Conservation (phyloP, 1,284 basidiomycete genomes). For the Ceratorhiza oryzae-sativae region DNA sequence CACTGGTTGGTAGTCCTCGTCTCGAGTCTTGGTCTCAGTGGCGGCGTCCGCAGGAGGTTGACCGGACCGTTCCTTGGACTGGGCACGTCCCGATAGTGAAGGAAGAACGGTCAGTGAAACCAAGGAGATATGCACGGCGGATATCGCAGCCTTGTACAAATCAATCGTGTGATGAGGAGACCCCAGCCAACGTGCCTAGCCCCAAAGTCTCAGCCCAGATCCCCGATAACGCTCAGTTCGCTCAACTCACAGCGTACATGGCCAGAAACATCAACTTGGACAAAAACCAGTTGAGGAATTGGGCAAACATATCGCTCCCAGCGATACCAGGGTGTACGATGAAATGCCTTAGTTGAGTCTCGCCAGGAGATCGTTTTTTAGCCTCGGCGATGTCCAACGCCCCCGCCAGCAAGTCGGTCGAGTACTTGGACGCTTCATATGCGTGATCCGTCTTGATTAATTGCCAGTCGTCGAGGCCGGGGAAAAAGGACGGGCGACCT, state of each 20-base stretch:
- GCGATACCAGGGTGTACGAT: conserved; percentile 78
- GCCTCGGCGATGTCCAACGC: conserved; percentile 60
- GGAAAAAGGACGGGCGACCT: conserved; percentile 61
- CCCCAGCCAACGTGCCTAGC: conserved; percentile 69
- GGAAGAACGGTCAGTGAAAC: conserved; percentile 47
- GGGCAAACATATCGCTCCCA: conserved; percentile 67
- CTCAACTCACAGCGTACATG: conserved; percentile 73
- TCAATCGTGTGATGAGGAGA: conserved; percentile 68
- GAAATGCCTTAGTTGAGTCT: conserved; percentile 62
- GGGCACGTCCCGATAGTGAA: conserved; percentile 11
- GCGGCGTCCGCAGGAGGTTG: conserved; percentile 13
- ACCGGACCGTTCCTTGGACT: background rate
- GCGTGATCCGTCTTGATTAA: conserved; percentile 65
- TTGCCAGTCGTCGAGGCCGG: conserved; percentile 71
- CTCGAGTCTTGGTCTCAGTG: conserved; percentile 1
- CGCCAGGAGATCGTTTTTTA: conserved; percentile 43
- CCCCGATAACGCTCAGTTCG: background rate
- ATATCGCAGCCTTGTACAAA: conserved; percentile 68
- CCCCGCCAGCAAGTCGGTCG: conserved; percentile 74
- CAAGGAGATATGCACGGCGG: conserved; percentile 68
- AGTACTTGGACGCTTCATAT: conserved; percentile 82
- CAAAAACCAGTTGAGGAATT: conserved; percentile 59
- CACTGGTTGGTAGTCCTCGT: conserved; percentile 48
- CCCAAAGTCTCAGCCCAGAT: conserved; percentile 5
- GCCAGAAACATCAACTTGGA: conserved; percentile 62